Percentiles rank a stretch among this genome's conserved stretches.
These are phyloP conservation scores for Leccinum subtestaceum DNA, from an alignment of 768 basidiomycete species.

Conservation along the genomic window DNA sequence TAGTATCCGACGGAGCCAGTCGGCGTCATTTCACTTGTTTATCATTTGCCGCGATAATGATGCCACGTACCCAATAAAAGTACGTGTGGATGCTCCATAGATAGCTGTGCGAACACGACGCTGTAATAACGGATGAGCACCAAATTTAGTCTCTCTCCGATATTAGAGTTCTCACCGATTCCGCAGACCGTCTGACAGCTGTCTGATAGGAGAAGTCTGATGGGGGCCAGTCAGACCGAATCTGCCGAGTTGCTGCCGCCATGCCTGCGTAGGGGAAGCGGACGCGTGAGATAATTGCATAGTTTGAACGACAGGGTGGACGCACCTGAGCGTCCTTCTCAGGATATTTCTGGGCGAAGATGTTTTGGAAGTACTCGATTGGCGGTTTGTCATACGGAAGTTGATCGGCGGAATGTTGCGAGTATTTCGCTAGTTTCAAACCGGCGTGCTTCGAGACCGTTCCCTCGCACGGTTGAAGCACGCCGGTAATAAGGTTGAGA, in stretches of 20 bases:
- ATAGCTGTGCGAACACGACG: slow-evolving; percentile 93
- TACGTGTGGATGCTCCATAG: slow-evolving; percentile 98
- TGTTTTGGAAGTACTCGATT: slow-evolving; percentile 87
- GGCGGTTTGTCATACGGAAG: slow-evolving; percentile 90
- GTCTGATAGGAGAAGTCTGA: slow-evolving; percentile 90
- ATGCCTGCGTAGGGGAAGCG: slow-evolving; percentile 53
- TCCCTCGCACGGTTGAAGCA: slow-evolving; percentile 76
- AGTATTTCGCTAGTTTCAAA: slow-evolving; percentile 97
- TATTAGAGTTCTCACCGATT: slow-evolving; percentile 64
- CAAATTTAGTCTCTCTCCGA: slow-evolving; percentile 1
- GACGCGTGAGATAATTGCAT: slow-evolving; percentile 9
- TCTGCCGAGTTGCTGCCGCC: slow-evolving; percentile 91
- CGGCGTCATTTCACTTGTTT: slow-evolving; percentile 1
- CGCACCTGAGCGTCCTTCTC: slow-evolving; percentile 81
- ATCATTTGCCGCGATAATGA: slow-evolving; percentile 9
- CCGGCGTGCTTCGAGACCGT: slow-evolving; percentile 85
- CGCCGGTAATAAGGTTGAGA: slow-evolving; percentile 84
- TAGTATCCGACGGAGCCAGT: slow-evolving; percentile 22
- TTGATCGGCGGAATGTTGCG: slow-evolving; percentile 98
- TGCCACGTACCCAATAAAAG: slow-evolving; percentile 67
- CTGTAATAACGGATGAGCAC: slow-evolving; percentile 37
- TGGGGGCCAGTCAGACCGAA: slow-evolving; percentile 94
- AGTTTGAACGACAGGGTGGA: slow-evolving; percentile 7
- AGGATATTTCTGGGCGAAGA: slow-evolving; percentile 82
- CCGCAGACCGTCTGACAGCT: slow-evolving; percentile 92